Evolutionary conservation across 1,139 yeast genomes (phyloP), one percentile per base, ranked within the genome.

Genomic region (Debaryomyces robertsiae): DNA sequence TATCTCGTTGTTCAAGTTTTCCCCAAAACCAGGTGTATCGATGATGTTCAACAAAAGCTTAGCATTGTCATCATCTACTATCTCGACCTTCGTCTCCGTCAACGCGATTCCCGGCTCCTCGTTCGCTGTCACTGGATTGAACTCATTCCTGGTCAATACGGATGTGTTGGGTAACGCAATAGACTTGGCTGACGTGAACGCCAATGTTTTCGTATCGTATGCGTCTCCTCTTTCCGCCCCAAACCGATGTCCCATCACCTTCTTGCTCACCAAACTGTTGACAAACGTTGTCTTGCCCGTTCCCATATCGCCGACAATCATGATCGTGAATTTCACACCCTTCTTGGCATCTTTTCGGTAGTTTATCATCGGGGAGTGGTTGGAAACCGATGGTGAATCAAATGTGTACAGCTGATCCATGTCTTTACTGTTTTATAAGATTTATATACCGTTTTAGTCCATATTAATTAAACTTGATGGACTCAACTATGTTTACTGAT

Each of bases 241-340:
- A 53, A 70, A 84, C 44, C 81, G 73, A 53, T 83, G 88, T 22
- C 79, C 73, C 48, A 84, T 60, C 30, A 84, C 73, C 44, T 75
- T 76, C 33, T 81, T 78, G 55, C 81, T 84, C 46, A 85, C 61
- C 40, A 91, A 67, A 38, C 94, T 81, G 53, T 89, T 89, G 48
- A 90, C 75, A 56, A 90, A 89, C 0, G 96, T 84, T 5, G 95
- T 81, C 59, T 90, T 88, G 13, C 97, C 97, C 1, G 89, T 76
- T 4, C 96, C 96, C 41, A 85, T 75, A 30, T 80, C 77, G 10
- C 97, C 97, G 24, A 85, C 83, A n/a, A 89, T 81, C 84, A 90
- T 78, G 44, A 90, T 62, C 25, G 91, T 83, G 63, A 90, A 88
- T 54, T 89, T 84, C 54, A 88, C 77, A 36, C 95, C 96, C 58